A percentile compares a stretch with the other conserved stretches of the same genome.
Conservation (phyloP, 768 basidiomycete genomes). For the Auriscalpium microsporum region DNA sequence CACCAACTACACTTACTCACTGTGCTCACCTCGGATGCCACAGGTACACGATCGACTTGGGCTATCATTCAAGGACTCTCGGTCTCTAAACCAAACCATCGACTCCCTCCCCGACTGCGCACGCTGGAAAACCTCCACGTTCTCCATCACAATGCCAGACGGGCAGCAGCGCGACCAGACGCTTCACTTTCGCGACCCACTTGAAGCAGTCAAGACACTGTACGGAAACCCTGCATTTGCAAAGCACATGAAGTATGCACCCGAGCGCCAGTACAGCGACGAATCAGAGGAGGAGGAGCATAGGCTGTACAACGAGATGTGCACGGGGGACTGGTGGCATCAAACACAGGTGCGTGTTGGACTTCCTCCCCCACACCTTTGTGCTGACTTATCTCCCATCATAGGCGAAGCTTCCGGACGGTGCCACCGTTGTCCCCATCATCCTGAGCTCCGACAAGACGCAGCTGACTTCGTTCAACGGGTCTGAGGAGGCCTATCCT, state of each 20-base stretch:
- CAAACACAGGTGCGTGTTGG: slow-evolving; percentile 4
- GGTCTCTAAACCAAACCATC: not conserved
- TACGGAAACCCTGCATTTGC: not conserved
- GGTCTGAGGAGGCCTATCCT: slow-evolving; percentile 19
- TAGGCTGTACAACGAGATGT: slow-evolving; percentile 8
- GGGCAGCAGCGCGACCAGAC: not conserved
- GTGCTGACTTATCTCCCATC: not conserved
- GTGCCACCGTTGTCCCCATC: slow-evolving; percentile 13
- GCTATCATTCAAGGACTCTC: not conserved
- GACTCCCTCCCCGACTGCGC: not conserved
- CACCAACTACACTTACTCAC: not conserved
- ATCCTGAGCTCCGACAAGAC: slow-evolving; percentile 18
- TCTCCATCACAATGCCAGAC: not conserved
- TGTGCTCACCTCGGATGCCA: not conserved
- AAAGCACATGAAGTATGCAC: slow-evolving; percentile 1
- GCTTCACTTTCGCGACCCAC: slow-evolving; percentile 3
- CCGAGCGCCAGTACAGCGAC: slow-evolving; percentile 1
- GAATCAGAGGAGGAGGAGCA: not conserved
- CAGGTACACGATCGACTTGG: slow-evolving; percentile 3
- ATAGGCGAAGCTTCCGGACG: not conserved
- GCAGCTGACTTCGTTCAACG: slow-evolving; percentile 13
- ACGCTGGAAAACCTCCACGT: not conserved
- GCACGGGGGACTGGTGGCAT: slow-evolving; percentile 10
- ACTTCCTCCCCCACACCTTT: not conserved
- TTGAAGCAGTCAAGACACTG: slow-evolving; percentile 5